Evolutionary conservation across 371 early-diverging fungal species (phyloP).

Genomic region (Saksenaea vasiformis): DNA sequence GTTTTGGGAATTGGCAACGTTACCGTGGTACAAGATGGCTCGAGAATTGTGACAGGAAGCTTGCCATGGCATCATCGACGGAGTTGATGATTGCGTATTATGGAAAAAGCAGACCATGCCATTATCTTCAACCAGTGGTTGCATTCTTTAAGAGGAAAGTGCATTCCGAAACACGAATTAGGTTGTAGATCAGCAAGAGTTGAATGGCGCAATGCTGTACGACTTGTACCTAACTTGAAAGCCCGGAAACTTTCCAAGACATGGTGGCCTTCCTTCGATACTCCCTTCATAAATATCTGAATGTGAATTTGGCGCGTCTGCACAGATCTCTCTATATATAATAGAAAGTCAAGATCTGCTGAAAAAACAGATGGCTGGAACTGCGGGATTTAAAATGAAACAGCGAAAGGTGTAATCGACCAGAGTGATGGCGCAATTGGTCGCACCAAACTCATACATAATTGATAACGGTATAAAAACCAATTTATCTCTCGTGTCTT

Average conservation of each 20-base stretch:
- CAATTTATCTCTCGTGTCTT: not conserved
- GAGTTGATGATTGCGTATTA: not conserved
- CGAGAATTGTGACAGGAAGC: not conserved
- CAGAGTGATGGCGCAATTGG: conserved; percentile 39
- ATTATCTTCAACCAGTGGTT: not conserved
- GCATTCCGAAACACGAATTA: not conserved
- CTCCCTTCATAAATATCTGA: not conserved
- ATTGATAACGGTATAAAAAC: conserved; percentile 4
- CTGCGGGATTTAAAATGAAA: conserved; percentile 4
- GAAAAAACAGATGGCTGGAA: not conserved
- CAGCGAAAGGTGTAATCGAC: conserved; percentile 31
- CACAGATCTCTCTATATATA: not conserved
- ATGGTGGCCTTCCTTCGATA: not conserved
- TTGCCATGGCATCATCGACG: not conserved
- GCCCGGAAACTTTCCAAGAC: not conserved
- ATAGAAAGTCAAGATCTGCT: not conserved
- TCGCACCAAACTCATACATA: conserved; percentile 1
- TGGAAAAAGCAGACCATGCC: not conserved
- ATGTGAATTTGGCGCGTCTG: not conserved
- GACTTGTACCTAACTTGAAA: not conserved
- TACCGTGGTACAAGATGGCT: not conserved
- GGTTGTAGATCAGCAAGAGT: not conserved
- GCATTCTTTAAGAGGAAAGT: not conserved
- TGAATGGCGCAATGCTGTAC: conserved; percentile 1
- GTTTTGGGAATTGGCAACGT: not conserved